phyloP scores from a whole-genome alignment of 139 green algal genomes.

The Coelastrella sp. region DNA sequence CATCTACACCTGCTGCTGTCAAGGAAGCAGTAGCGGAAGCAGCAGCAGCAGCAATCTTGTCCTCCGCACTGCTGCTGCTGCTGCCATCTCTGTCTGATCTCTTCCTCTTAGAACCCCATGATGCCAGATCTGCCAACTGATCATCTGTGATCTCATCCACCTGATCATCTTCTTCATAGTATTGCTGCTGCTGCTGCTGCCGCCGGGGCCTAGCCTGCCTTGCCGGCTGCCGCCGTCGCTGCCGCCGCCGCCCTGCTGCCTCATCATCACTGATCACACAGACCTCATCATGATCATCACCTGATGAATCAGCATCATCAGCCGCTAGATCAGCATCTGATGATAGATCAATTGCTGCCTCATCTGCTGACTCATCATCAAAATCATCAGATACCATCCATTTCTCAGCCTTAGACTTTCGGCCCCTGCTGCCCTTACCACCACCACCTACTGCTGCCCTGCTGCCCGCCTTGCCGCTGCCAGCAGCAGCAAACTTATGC shows the following conservation, averaged over 20 bases:
- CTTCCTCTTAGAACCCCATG: not conserved
- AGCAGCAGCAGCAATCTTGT: constrained; percentile 25
- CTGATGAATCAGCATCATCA: not conserved
- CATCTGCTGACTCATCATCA: not conserved
- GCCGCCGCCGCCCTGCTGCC: constrained; percentile 15
- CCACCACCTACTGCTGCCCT: not conserved
- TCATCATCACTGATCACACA: not conserved
- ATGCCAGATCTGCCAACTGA: not conserved
- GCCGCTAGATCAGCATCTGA: not conserved
- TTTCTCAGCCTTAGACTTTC: not conserved
- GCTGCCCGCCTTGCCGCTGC: not conserved
- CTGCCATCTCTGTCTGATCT: not conserved
- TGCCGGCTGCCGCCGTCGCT: not conserved
- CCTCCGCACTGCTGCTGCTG: constrained; percentile 17
- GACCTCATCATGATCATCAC: not conserved
- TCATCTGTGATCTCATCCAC: not conserved
- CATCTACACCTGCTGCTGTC: not conserved
- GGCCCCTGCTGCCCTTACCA: not conserved
- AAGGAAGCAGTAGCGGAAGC: not conserved
- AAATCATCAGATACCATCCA: constrained; percentile 28
- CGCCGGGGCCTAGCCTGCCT: not conserved
- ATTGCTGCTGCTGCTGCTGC: not conserved
- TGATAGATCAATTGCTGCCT: not conserved
- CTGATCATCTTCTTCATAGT: not conserved
- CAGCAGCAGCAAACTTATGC: constrained; percentile 17